Percentiles rank a stretch among this genome's conserved stretches.
Evolutionary conservation across 2,329 filamentous ascomycete genomes (phyloP).

Genomic region (Xylaria sp.): DNA sequence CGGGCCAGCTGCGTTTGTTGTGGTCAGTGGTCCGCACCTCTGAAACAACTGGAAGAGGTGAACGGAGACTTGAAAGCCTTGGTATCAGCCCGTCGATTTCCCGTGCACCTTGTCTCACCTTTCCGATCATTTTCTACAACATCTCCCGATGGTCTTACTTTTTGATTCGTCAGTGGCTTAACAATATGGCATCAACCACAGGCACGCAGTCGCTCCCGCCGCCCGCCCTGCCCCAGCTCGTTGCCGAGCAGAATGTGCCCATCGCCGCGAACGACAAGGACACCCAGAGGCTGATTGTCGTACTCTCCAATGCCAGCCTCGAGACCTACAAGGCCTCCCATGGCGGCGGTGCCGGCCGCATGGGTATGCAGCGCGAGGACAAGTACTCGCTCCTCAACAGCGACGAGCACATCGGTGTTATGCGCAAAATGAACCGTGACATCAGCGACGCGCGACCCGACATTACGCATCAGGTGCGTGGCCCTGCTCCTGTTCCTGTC

Average conservation of each 20-base stretch:
- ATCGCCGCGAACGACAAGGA: slow-evolving; percentile 90
- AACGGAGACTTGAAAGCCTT: background rate
- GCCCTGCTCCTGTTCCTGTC: slow-evolving; percentile 15
- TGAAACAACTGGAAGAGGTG: background rate
- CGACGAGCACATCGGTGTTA: slow-evolving; percentile 98
- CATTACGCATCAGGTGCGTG: slow-evolving; percentile 94
- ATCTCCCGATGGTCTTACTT: background rate
- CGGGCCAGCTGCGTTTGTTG: background rate
- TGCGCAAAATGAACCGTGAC: slow-evolving; percentile 99
- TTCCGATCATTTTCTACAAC: background rate
- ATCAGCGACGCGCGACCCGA: slow-evolving; percentile 98
- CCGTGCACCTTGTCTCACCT: background rate
- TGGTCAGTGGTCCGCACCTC: background rate
- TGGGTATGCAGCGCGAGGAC: slow-evolving; percentile 78
- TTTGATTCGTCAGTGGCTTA: slow-evolving; percentile 19
- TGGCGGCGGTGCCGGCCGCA: slow-evolving; percentile 70
- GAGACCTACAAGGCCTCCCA: slow-evolving; percentile 96
- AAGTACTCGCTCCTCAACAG: slow-evolving; percentile 98
- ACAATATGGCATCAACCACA: slow-evolving; percentile 54
- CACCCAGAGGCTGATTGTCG: slow-evolving; percentile 90
- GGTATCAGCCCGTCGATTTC: background rate
- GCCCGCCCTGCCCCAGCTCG: slow-evolving; percentile 87
- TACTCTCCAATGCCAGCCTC: slow-evolving; percentile 95
- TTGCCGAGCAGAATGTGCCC: slow-evolving; percentile 89
- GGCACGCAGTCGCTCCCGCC: slow-evolving; percentile 96